Conservation (phyloP, 2,329 filamentous ascomycete genomes). For the Zopfia rhizophila region DNA sequence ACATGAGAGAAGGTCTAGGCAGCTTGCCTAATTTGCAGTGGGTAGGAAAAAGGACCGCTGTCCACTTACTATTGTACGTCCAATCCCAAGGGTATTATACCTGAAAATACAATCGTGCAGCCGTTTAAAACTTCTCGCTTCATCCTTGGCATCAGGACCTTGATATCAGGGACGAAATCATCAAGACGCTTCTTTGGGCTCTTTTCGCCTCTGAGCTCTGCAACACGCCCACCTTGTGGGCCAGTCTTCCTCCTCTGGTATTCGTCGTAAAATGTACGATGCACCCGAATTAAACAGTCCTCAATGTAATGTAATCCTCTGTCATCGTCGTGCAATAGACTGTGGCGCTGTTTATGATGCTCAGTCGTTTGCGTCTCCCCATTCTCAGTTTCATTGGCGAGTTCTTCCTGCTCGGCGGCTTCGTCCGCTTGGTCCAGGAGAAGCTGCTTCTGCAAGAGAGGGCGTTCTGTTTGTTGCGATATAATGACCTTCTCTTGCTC, state of each 20-base stretch:
- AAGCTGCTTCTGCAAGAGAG: constrained; percentile 91
- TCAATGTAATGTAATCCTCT: constrained; percentile 82
- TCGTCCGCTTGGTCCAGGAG: constrained; percentile 87
- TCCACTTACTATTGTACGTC: constrained; percentile 70
- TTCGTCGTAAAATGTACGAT: constrained; percentile 82
- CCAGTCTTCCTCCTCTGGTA: constrained; percentile 70
- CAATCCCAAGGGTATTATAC: constrained; percentile 84
- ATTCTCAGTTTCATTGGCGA: constrained; percentile 51
- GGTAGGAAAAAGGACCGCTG: constrained; percentile 9
- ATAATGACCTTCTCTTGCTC: constrained; percentile 89
- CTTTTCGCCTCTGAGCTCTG: constrained; percentile 62
- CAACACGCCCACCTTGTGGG: constrained; percentile 58
- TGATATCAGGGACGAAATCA: constrained; percentile 81
- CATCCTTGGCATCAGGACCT: constrained; percentile 81
- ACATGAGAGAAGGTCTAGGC: too few species aligned
- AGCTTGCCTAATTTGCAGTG: constrained; percentile 2
- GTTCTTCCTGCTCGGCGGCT: constrained; percentile 63
- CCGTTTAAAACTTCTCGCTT: constrained; percentile 80
- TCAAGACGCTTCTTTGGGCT: constrained; percentile 60
- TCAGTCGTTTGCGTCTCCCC: constrained; percentile 46
- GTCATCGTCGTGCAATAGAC: constrained; percentile 88
- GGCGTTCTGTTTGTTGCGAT: constrained; percentile 88
- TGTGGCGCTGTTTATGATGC: constrained; percentile 68
- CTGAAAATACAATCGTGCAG: constrained; percentile 86
- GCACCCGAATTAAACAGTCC: constrained; percentile 77